Percentiles rank a stretch among this genome's conserved stretches.
Evolutionary conservation across 1,139 yeast genomes (phyloP).

Genomic region (Lodderomyces pseudojiufengensis): DNA sequence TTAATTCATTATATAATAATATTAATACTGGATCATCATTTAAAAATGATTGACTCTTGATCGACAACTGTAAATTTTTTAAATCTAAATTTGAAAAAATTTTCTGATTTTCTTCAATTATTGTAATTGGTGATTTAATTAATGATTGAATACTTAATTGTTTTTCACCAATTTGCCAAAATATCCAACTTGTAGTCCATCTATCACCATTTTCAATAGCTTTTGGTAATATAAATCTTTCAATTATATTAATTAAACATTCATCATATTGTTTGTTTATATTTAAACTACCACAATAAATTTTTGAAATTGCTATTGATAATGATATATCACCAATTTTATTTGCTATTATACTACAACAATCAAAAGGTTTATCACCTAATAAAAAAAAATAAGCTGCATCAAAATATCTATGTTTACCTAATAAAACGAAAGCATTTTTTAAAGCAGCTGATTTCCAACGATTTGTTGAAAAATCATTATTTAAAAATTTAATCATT

Average conservation of each 20-base stretch:
- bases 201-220: slow-evolving; percentile 66
- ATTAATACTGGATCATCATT: slow-evolving; percentile 82
- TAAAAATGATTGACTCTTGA: slow-evolving; percentile 45
- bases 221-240: slow-evolving; percentile 49
- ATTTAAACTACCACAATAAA: slow-evolving; percentile 38
- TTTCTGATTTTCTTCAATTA: slow-evolving; percentile 25
- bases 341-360: slow-evolving; percentile 66
- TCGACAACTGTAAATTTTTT: slow-evolving; percentile 16
- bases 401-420: slow-evolving; percentile 81
- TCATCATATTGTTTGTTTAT: slow-evolving; percentile 10
- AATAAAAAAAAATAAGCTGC: slow-evolving; percentile 88
- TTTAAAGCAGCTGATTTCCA: slow-evolving; percentile 90
- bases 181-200: slow-evolving; percentile 82
- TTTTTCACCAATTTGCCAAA: slow-evolving; percentile 60
- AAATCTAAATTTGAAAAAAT: no score
- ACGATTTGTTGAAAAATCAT: slow-evolving; percentile 69
- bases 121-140: slow-evolving; percentile 51
- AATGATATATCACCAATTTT: slow-evolving; percentile 66
- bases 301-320: slow-evolving; percentile 78
- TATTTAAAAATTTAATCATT: slow-evolving; percentile 68
- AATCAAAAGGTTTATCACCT: slow-evolving; percentile 74
- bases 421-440: slow-evolving; percentile 85
- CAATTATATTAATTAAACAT: slow-evolving; percentile 48
- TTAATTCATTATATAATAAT: slow-evolving; percentile 58
- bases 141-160: slow-evolving; percentile 62